Conservation (phyloP, 208 protist genomes). For the Lotmaria passim region DNA sequence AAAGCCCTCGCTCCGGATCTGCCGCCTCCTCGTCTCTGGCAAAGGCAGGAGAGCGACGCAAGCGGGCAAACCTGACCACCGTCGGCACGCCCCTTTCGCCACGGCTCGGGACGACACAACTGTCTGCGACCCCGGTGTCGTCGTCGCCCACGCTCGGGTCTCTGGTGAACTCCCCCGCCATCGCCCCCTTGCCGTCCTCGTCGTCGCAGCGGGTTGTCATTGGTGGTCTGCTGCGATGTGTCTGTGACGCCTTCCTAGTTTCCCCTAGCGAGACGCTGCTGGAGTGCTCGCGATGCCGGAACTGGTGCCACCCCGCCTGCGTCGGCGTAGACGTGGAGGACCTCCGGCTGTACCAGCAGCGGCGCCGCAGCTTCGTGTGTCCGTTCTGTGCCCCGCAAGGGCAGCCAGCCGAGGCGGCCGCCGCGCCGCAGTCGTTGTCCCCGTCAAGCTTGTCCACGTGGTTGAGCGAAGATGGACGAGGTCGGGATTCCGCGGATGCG, state of each 20-base stretch:
- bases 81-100: no score
- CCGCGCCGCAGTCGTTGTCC: not conserved
- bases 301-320: constrained; percentile 81
- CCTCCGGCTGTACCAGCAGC: constrained; percentile 38
- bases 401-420: not conserved
- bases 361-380: constrained; percentile 56
- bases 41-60: constrained; percentile 2
- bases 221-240: constrained; percentile 69
- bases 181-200: not conserved
- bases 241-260: constrained; percentile 77
- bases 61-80: not conserved
- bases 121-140: not conserved
- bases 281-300: constrained; percentile 68
- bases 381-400: constrained; percentile 48
- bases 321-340: constrained; percentile 71
- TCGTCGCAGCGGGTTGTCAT: constrained; percentile 33
- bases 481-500: no score
- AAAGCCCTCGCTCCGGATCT: not conserved
- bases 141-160: not conserved
- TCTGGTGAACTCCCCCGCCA: not conserved
- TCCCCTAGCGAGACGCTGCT: constrained; percentile 60
- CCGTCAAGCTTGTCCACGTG: no score
- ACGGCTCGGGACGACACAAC: no score
- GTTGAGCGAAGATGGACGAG: no score
- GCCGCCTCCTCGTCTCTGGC: not conserved